Evolutionary conservation across 345 rosid species (phyloP).

Genomic region (Pugionium cornutum): DNA sequence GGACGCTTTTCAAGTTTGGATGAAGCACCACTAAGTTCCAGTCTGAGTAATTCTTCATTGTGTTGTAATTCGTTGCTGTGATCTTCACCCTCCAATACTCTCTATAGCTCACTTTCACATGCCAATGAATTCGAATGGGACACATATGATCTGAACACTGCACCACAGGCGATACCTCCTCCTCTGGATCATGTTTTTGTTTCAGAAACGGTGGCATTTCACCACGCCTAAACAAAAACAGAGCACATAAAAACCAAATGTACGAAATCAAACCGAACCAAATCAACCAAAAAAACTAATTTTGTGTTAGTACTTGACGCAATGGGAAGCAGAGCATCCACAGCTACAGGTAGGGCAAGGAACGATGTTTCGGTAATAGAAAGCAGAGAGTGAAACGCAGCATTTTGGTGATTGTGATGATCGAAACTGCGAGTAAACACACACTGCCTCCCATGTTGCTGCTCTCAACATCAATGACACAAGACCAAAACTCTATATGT

Average conservation of each 20-base stretch:
- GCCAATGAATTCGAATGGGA: slow-evolving; percentile 83
- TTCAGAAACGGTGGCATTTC: slow-evolving; percentile 45
- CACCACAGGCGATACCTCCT: slow-evolving; percentile 47
- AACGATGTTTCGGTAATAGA: slow-evolving; percentile 60
- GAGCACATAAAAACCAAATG: too few relatives aligned
- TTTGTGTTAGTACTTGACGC: slow-evolving; percentile 49
- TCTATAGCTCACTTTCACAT: slow-evolving; percentile 75
- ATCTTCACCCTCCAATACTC: slow-evolving; percentile 80
- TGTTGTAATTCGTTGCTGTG: slow-evolving; percentile 60
- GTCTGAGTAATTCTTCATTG: slow-evolving; percentile 60
- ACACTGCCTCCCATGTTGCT: slow-evolving; percentile 78
- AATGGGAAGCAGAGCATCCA: slow-evolving; percentile 52
- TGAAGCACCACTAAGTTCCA: slow-evolving; percentile 87
- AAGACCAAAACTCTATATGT: neutral
- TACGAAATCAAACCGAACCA: too few relatives aligned
- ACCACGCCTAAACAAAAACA: slow-evolving; percentile 42
- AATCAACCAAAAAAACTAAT: too few relatives aligned
- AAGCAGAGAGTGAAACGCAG: slow-evolving; percentile 83
- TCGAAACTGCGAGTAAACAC: slow-evolving; percentile 64
- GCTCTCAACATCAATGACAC: slow-evolving; percentile 11
- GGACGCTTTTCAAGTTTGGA: slow-evolving; percentile 63
- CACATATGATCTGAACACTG: slow-evolving; percentile 74
- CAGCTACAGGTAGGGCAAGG: slow-evolving; percentile 82
- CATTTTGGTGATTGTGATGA: slow-evolving; percentile 71
- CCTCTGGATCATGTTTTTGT: slow-evolving; percentile 47